A percentile compares a stretch with the other conserved stretches of the same genome.
phyloP scores from a whole-genome alignment of 371 early-diverging fungal genomes.

The Encephalitozoon hellem region DNA sequence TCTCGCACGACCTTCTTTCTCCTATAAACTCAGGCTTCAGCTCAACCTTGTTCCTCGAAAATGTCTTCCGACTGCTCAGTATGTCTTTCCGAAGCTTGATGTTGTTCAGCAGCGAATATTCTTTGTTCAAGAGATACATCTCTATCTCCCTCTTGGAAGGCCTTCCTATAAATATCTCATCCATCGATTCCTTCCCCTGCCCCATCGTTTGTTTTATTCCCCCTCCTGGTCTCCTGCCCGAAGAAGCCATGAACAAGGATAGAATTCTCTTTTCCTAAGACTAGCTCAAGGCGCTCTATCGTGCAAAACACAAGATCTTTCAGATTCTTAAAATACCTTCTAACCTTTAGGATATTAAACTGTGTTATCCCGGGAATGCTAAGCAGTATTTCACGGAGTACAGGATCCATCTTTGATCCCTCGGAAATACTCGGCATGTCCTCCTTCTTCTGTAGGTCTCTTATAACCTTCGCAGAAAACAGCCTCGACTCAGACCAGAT shows the following conservation, averaged over 20 bases:
- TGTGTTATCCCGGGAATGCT: conserved; percentile 40
- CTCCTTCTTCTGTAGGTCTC: conserved; percentile 44
- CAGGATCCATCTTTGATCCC: conserved; percentile 21
- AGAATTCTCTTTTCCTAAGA: conserved; percentile 14
- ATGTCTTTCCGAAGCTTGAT: not conserved
- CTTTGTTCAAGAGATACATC: conserved; percentile 7
- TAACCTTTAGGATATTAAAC: conserved; percentile 23
- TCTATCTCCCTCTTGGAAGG: conserved; percentile 13
- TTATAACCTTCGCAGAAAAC: conserved; percentile 30
- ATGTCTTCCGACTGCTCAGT: not conserved
- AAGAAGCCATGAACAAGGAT: conserved; percentile 32
- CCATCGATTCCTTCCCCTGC: not conserved
- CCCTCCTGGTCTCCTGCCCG: not conserved
- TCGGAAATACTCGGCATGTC: not conserved
- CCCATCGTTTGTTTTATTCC: not conserved
- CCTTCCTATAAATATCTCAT: conserved; percentile 8
- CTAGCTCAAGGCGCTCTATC: not conserved
- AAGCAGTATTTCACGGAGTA: conserved; percentile 32
- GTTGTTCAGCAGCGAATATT: conserved; percentile 19
- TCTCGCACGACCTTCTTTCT: not conserved
- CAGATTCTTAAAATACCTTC: conserved; percentile 39
- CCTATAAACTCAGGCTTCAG: not conserved
- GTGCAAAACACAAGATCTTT: conserved; percentile 25
- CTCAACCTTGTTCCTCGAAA: not conserved
- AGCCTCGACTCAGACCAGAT: conserved; percentile 68